Evolutionary conservation across 495 filamentous ascomycete species (phyloP).

Genomic region (Talaromyces nanjingensis): DNA sequence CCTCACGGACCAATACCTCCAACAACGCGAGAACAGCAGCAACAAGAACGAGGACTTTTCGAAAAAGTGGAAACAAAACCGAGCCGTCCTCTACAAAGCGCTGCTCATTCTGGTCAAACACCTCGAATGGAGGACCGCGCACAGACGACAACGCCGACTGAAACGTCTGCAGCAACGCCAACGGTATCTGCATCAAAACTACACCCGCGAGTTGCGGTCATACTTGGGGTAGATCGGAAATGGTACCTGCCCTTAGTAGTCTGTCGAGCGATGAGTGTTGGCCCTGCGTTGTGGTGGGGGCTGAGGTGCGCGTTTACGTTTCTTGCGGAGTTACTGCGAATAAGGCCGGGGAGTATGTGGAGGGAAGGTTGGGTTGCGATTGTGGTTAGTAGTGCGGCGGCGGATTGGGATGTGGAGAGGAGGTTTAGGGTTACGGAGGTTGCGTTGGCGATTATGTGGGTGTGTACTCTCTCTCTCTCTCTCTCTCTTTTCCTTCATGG

Average conservation of each 20-base stretch:
- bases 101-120: neutral
- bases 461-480: constrained; percentile 34
- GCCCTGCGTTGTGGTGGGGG: constrained; percentile 57
- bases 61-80: neutral
- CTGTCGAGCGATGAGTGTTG: constrained; percentile 53
- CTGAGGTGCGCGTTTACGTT: constrained; percentile 54
- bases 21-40: neutral
- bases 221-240: constrained; percentile 53
- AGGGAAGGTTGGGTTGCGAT: constrained; percentile 38
- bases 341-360: constrained; percentile 36
- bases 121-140: neutral
- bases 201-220: constrained; percentile 58
- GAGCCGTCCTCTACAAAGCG: neutral
- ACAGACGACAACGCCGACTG: neutral
- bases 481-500: no score
- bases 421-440: constrained; percentile 68
- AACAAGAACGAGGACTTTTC: neutral
- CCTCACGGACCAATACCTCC: neutral
- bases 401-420: constrained; percentile 47
- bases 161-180: constrained; percentile 13
- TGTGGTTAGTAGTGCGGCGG: constrained; percentile 38
- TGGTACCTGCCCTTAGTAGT: constrained; percentile 59
- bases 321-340: constrained; percentile 47
- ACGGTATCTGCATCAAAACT: constrained; percentile 25
- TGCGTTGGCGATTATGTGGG: constrained; percentile 76